Base-by-base conservation (phyloP, 345 rosid genomes). In the Dovyalis caffra region DNA sequence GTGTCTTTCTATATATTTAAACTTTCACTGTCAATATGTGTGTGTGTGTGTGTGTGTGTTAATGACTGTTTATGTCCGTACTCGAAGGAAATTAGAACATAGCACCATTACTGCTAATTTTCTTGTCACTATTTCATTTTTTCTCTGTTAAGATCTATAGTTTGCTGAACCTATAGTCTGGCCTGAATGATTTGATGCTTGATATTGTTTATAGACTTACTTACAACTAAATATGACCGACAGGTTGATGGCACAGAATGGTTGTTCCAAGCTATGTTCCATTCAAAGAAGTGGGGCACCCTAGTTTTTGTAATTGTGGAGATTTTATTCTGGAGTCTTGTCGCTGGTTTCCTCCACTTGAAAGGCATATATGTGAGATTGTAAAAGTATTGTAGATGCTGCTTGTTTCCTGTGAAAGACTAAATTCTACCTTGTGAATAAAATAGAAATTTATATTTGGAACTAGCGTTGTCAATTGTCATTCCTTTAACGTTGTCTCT, bases 321-420 rank as follows among this genome's bases (percentile, higher is more conserved):
- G 83, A 89, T 89, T 33, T 31, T 86, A 56, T 86, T 81, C 69
- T 88, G 91, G 89, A 82, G 87, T 47, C 74, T 82, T 16, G 71
- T 86, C 40, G 88, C 88, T 1, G 85, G 87, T 71, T 67, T 83
- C 77, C 81, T 86, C 26, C 87, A 85, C 73, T 63, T 74, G 79
- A 83, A 87, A 68, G 81, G 84, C 65, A 70, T 85, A 58, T 85
- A 83, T 73, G 67, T 84, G 29, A 86, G 53, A 78, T 77, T 87
- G 31, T 87, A 79, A 68, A 47, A 35, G 43, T 32, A 37, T 11
- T n/a, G 49, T 68, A 23, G 26, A 60, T 21, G 10, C 18, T 47
- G 18, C 40, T 14, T 47, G 58, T 53, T 35, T 37, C 9, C 51
- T 34, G 47, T 62, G 66, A 29, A 56, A 16, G 21, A 37, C 47